Base-by-base conservation (phyloP, 225 moss, liverwort and hornwort species). In the Anthoceros angustus region DNA sequence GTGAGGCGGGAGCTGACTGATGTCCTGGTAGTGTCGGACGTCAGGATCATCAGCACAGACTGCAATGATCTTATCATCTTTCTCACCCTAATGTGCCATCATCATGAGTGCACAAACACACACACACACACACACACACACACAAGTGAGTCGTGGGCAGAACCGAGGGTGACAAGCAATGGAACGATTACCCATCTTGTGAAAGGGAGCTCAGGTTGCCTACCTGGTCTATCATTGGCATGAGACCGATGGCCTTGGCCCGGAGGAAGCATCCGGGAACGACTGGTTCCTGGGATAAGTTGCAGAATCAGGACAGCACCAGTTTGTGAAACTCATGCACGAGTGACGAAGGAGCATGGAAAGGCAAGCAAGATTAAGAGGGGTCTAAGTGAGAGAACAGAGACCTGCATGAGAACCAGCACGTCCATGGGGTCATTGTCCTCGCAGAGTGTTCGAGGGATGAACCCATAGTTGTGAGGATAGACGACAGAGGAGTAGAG, bases 201-300 rank as follows among this genome's bases (percentile, higher is more conserved):
- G n/a, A n/a, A 32, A 32, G 32, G 32, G 32, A 32, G 32, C 32
- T 32, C 32, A 32, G 32, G 32, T 32, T 32, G 32, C 4, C 32
- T 32, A 89, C 89, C 89, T 94, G 93, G 71, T 94, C 93, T 61
- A 90, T 90, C 93, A 94, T 90, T 48, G 93, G 87, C 93, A 94
- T 90, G 23, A 94, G 93, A 5, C 93, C 93, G 42, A 94, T 94
- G 42, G 94, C 94, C 43, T 80, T 85, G 23, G 94, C 94, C n/a
- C 91, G 94, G 45, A 95, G 85, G 62, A 88, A 95, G 67, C 88
- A 88, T 23, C 91, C 88, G 14, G 94, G 86, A 6, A 91, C 70
- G 41, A 95, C 95, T 12, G 91, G 95, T 67, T 95, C 94, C 90
- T 90, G 84, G 0, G 50, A 63, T 39, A 42, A 74, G 43, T 43